phyloP scores from a whole-genome alignment of 345 rosid genomes.

The Eucalyptus pauciflora region DNA sequence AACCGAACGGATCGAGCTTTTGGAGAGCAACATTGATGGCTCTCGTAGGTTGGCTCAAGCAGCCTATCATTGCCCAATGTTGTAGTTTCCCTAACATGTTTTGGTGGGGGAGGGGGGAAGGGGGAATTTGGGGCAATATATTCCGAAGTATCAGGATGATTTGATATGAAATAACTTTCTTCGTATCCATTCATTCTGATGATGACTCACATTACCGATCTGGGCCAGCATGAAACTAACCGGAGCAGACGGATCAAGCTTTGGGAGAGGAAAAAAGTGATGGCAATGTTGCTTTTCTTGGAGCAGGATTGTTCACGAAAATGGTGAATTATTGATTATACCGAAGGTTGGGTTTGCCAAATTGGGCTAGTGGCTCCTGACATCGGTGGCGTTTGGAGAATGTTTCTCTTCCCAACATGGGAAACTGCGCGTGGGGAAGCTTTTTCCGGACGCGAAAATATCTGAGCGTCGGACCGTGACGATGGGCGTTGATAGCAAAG shows the following conservation, averaged over 20 bases:
- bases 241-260: accelerated
- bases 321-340: background rate
- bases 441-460: background rate
- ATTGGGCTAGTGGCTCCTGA: background rate
- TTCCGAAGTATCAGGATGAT: accelerated
- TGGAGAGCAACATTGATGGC: background rate
- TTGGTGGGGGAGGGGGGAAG: background rate
- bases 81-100: background rate
- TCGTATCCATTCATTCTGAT: accelerated
- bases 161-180: background rate
- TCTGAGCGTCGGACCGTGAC: background rate
- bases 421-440: background rate
- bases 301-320: background rate
- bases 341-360: background rate
- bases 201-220: accelerated
- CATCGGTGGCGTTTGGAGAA: background rate
- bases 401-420: background rate
- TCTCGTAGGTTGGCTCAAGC: background rate
- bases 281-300: background rate
- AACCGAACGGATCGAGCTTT: accelerated
- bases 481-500: background rate
- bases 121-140: accelerated
- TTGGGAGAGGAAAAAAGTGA: background rate
- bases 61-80: background rate
- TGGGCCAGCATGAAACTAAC: accelerated